Evolutionary conservation across 495 filamentous ascomycete species (phyloP).

Genomic region (Penicillium taxi): DNA sequence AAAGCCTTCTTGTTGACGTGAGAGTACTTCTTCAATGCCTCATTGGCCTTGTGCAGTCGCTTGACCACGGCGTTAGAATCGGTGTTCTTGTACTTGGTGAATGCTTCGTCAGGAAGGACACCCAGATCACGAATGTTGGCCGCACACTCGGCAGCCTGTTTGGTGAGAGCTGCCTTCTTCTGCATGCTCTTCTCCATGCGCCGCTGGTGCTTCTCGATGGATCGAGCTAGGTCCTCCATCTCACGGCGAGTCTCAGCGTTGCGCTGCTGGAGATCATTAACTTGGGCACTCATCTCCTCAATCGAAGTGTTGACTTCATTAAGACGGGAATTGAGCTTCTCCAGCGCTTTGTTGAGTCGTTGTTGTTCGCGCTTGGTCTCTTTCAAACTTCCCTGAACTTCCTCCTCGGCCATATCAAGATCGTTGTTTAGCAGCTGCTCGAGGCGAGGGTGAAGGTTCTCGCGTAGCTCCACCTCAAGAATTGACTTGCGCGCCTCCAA

Average conservation of each 20-base stretch:
- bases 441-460: conserved; percentile 75
- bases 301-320: conserved; percentile 63
- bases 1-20: conserved; percentile 99
- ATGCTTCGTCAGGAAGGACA: conserved; percentile 88
- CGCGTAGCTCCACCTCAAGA: conserved; percentile 76
- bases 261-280: conserved; percentile 54
- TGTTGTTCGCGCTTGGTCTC: conserved; percentile 78
- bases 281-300: conserved; percentile 52
- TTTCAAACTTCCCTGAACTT: conserved; percentile 58
- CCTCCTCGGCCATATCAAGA: conserved; percentile 56
- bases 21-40: conserved; percentile 88
- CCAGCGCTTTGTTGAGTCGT: conserved; percentile 54
- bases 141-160: conserved; percentile 68
- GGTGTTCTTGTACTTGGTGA: conserved; percentile 77
- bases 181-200: conserved; percentile 85
- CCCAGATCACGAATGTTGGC: conserved; percentile 89
- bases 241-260: conserved; percentile 58
- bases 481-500: conserved; percentile 70
- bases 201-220: conserved; percentile 83
- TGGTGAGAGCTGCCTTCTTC: conserved; percentile 68
- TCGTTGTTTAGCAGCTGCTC: conserved; percentile 80
- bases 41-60: conserved; percentile 85
- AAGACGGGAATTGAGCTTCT: conserved; percentile 57
- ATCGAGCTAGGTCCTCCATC: conserved; percentile 66
- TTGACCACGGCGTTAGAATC: conserved; percentile 74